Percentiles rank a stretch among this genome's conserved stretches.
Conservation (phyloP, 2,329 filamentous ascomycete genomes). For the Botrytis galanthina region DNA sequence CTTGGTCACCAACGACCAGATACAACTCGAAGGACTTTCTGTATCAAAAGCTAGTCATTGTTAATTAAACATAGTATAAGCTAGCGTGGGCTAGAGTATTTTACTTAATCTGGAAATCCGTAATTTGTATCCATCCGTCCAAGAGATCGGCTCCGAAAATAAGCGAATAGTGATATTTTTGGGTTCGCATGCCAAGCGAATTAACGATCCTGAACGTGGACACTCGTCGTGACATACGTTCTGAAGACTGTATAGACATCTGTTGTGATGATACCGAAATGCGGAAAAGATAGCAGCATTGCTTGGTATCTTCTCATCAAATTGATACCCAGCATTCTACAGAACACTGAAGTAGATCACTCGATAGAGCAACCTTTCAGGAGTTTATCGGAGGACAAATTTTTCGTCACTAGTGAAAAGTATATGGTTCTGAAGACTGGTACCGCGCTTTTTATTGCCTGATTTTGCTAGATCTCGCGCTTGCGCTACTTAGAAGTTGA, state of each 20-base stretch:
- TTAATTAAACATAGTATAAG: not conserved
- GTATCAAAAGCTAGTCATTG: not conserved
- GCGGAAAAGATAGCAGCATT: not conserved
- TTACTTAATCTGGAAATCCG: not conserved
- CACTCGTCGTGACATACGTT: not conserved
- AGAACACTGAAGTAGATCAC: not conserved
- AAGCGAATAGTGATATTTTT: not conserved
- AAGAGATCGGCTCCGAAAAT: not conserved
- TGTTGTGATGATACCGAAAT: not conserved
- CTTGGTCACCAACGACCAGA: not conserved
- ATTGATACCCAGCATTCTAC: not conserved
- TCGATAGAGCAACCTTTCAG: not conserved
- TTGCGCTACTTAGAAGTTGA: not conserved
- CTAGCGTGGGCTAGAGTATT: too few species aligned
- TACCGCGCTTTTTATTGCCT: not conserved
- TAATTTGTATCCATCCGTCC: not conserved
- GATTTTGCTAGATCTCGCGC: not conserved
- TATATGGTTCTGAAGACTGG: not conserved
- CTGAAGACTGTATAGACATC: not conserved
- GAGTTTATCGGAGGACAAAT: not conserved
- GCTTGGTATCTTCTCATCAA: not conserved
- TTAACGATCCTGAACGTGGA: not conserved
- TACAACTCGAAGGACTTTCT: too few species aligned
- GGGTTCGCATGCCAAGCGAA: not conserved
- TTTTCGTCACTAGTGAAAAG: not conserved